These are phyloP conservation scores for Chenopodium formosanum DNA, from an alignment of 148 eudicot genomes.

Conservation along the genomic window DNA sequence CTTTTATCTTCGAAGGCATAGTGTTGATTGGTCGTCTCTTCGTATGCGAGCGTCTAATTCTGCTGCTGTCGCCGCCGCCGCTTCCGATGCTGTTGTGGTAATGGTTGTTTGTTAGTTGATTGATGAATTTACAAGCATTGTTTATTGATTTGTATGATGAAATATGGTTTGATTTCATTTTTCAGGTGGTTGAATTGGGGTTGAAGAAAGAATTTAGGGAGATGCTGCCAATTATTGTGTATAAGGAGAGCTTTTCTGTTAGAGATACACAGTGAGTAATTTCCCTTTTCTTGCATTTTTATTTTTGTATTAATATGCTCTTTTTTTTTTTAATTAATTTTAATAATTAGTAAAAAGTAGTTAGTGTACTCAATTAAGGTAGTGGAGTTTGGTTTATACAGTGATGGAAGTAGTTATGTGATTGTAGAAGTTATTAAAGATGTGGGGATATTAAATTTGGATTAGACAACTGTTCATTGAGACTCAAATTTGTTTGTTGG, in stretches of 20 bases:
- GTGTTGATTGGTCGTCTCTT: slow-evolving; percentile 31
- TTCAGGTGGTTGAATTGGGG: slow-evolving; percentile 20
- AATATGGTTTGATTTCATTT: not conserved
- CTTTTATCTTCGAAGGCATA: slow-evolving; percentile 31
- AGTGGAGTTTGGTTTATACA: slow-evolving; percentile 7
- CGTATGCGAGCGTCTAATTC: slow-evolving; percentile 29
- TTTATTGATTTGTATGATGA: not conserved
- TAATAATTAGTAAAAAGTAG: no score
- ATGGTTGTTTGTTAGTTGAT: not conserved
- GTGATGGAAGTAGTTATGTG: not conserved
- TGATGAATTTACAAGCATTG: not conserved
- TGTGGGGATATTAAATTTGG: not conserved
- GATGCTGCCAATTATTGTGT: slow-evolving; percentile 26
- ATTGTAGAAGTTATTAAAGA: not conserved
- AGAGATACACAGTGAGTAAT: slow-evolving; percentile 24
- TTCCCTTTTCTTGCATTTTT: not conserved
- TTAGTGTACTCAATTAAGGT: not conserved
- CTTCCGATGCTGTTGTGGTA: slow-evolving; percentile 12
- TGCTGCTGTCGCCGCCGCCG: not conserved
- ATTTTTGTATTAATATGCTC: no score
- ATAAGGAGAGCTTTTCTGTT: slow-evolving; percentile 28
- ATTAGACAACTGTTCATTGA: not conserved
- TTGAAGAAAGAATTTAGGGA: slow-evolving; percentile 32
- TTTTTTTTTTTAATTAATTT: no score
- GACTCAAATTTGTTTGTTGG: not conserved